A percentile compares a stretch with the other conserved stretches of the same genome.
Evolutionary conservation across 176 grass and related monocot genomes (phyloP).

Genomic region (Phoenix dactylifera): DNA sequence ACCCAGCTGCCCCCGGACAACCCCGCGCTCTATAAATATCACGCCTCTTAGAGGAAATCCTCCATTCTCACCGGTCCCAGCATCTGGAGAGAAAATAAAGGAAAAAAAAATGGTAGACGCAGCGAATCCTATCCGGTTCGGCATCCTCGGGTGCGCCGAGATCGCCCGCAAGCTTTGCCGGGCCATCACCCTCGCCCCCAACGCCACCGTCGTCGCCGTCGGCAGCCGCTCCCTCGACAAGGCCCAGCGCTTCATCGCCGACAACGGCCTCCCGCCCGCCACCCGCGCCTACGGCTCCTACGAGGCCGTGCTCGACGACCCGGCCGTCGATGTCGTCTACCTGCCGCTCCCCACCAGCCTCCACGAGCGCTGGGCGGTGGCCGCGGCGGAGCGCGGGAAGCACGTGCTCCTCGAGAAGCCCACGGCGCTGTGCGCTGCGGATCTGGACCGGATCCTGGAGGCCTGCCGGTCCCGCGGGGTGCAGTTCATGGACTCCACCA

Average conservation of each 20-base stretch:
- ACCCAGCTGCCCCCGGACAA: too few species aligned
- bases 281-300: slow-evolving; percentile 43
- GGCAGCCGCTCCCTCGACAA: slow-evolving; percentile 56
- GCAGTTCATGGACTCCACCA: slow-evolving; percentile 86
- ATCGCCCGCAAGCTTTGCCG: slow-evolving; percentile 71
- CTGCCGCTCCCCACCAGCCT: slow-evolving; percentile 60
- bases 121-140: slow-evolving; percentile 42
- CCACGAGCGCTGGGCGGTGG: slow-evolving; percentile 58
- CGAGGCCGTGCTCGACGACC: slow-evolving; percentile 61
- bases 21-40: too few species aligned
- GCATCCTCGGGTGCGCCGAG: slow-evolving; percentile 61
- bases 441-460: slow-evolving; percentile 56
- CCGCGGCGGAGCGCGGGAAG: slow-evolving; percentile 45
- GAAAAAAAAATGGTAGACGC: background rate
- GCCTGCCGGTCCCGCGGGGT: slow-evolving; percentile 42
- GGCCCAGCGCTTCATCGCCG: slow-evolving; percentile 50
- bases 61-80: too few species aligned
- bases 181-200: slow-evolving; percentile 42
- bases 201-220: slow-evolving; percentile 36
- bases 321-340: slow-evolving; percentile 64
- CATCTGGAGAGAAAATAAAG: too few species aligned
- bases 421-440: slow-evolving; percentile 53
- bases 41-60: too few species aligned
- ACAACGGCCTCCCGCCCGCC: slow-evolving; percentile 27
- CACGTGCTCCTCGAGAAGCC: slow-evolving; percentile 92